phyloP scores from a whole-genome alignment of 805 yeast genomes.

The Pichia cephalocereana region DNA sequence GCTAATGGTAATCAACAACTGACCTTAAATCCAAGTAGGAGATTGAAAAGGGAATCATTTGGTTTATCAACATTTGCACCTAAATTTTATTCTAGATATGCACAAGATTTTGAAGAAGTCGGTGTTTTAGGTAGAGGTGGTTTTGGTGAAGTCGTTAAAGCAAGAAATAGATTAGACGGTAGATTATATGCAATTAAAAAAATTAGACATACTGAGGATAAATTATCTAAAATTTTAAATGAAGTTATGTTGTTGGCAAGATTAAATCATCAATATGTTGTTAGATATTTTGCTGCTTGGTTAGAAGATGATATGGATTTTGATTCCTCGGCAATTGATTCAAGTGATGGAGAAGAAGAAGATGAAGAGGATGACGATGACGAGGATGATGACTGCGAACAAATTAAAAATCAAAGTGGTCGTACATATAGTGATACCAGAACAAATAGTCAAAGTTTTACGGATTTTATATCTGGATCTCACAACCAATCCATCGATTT shows the following conservation, averaged over 20 bases:
- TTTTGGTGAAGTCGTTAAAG: constrained; percentile 97
- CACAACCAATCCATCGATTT: constrained; percentile 49
- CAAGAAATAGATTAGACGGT: constrained; percentile 87
- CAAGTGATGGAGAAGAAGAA: constrained; percentile 19
- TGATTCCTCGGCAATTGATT: constrained; percentile 20
- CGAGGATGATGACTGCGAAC: constrained; percentile 4
- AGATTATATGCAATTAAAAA: constrained; percentile 91
- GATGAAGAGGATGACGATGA: constrained; percentile 17
- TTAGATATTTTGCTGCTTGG: constrained; percentile 96
- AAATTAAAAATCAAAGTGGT: neutral
- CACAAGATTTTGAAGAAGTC: constrained; percentile 90
- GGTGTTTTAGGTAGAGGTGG: constrained; percentile 91
- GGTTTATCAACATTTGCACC: constrained; percentile 13
- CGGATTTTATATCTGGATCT: constrained; percentile 66
- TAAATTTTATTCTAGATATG: constrained; percentile 56
- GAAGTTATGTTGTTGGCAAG: constrained; percentile 91
- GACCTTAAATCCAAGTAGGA: neutral
- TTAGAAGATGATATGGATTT: constrained; percentile 56
- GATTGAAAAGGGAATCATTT: constrained; percentile 24
- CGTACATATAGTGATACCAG: constrained; percentile 18
- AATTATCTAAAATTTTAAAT: constrained; percentile 69
- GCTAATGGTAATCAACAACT: neutral
- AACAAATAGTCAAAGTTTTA: constrained; percentile 29
- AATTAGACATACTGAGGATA: constrained; percentile 72
- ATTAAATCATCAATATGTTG: constrained; percentile 90